These are phyloP conservation scores for Penstemon eatonii DNA, from an alignment of 257 asterid species.

Conservation along the genomic window DNA sequence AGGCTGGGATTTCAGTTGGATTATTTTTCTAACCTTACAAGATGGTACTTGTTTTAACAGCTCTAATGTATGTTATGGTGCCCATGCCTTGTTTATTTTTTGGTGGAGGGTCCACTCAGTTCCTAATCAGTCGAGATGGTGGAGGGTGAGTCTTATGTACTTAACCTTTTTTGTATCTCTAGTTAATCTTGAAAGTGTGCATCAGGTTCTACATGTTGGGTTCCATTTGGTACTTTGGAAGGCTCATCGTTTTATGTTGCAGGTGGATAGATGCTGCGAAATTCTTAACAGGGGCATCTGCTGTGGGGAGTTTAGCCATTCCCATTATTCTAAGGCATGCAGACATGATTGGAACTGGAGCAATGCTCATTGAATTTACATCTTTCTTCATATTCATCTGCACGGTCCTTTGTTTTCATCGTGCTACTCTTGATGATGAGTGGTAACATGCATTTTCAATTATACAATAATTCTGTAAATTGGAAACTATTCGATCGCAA, in stretches of 20 bases:
- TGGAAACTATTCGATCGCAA: constrained; percentile 6
- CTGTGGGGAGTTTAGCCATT: constrained; percentile 92
- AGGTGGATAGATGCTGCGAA: constrained; percentile 97
- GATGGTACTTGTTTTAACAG: constrained; percentile 42
- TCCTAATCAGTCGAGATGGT: constrained; percentile 88
- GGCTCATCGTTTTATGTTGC: constrained; percentile 11
- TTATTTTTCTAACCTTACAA: constrained; percentile 16
- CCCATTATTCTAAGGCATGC: constrained; percentile 94
- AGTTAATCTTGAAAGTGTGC: neutral
- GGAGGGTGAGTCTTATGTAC: constrained; percentile 70
- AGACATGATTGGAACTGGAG: constrained; percentile 75
- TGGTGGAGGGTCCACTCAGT: constrained; percentile 96
- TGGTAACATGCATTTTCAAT: constrained; percentile 50
- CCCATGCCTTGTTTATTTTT: constrained; percentile 98
- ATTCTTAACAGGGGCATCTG: constrained; percentile 93
- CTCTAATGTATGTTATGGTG: constrained; percentile 95
- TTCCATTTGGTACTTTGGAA: neutral
- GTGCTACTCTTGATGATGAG: constrained; percentile 88
- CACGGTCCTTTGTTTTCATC: constrained; percentile 92
- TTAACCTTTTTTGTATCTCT: too few species aligned
- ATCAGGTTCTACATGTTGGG: neutral
- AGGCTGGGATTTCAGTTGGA: neutral
- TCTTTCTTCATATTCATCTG: constrained; percentile 88
- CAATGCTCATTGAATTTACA: constrained; percentile 90
- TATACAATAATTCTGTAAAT: constrained; percentile 8